phyloP scores from a whole-genome alignment of 345 rosid species.

The Melaleuca quinquenervia region DNA sequence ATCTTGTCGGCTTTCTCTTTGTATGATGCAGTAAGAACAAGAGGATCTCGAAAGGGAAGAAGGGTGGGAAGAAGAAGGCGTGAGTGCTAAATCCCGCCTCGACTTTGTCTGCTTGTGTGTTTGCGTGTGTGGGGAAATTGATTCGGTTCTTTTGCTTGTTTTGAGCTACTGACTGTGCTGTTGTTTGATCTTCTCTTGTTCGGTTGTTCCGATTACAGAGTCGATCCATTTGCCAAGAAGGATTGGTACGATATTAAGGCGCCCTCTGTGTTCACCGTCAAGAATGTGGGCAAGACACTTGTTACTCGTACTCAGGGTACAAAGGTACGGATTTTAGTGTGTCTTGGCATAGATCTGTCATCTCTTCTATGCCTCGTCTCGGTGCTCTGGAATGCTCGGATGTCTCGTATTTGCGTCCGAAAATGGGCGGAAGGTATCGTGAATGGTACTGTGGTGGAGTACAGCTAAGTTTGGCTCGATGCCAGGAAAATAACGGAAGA shows the following conservation, averaged over 20 bases:
- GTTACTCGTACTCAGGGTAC: conserved; percentile 96
- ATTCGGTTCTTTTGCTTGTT: background rate
- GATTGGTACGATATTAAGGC: conserved; percentile 98
- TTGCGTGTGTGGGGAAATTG: background rate
- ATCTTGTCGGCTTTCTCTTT: background rate
- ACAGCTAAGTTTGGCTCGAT: background rate
- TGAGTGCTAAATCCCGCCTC: conserved; percentile 16
- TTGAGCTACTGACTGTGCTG: background rate
- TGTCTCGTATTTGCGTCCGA: background rate
- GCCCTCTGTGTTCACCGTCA: conserved; percentile 52
- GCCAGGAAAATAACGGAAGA: background rate
- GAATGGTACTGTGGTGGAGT: background rate
- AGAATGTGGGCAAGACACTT: conserved; percentile 83
- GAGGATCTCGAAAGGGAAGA: conserved; percentile 95
- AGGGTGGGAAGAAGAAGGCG: conserved; percentile 96
- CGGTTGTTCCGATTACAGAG: conserved; percentile 17
- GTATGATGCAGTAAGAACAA: conserved; percentile 67
- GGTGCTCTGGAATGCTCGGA: background rate
- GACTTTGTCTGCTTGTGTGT: background rate
- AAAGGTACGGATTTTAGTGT: conserved; percentile 29
- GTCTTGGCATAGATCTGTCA: background rate
- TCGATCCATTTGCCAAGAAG: conserved; percentile 92
- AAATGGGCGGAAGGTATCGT: background rate
- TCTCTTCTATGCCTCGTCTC: background rate
- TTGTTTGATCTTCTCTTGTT: background rate